Percentiles rank a stretch among this genome's conserved stretches.
Evolutionary conservation across 164 flowering plant genomes (phyloP).

Genomic region (Liriodendron chinense): DNA sequence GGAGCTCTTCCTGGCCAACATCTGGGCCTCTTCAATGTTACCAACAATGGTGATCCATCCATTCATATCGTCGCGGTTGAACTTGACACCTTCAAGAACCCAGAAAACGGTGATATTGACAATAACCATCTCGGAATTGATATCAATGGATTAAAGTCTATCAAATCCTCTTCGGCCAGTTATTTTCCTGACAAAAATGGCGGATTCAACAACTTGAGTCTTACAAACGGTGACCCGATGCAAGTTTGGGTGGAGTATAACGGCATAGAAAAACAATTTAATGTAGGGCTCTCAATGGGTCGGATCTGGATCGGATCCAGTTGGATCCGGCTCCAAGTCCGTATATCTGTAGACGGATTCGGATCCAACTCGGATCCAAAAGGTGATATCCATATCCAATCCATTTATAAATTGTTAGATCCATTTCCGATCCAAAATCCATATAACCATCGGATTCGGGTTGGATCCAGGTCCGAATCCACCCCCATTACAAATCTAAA

Average conservation of each 20-base stretch:
- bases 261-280: not conserved
- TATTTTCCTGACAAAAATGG: not conserved
- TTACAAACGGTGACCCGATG: not conserved
- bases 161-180: not conserved
- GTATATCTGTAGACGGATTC: too few species aligned
- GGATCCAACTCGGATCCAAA: too few species aligned
- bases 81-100: slow-evolving; percentile 1
- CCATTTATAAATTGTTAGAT: too few species aligned
- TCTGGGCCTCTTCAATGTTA: slow-evolving; percentile 4
- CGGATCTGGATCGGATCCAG: too few species aligned
- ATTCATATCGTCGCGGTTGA: slow-evolving; percentile 3
- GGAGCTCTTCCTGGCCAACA: not conserved
- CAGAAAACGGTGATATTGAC: not conserved
- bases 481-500: too few species aligned
- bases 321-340: too few species aligned
- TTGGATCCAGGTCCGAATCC: too few species aligned
- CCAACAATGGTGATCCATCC: not conserved
- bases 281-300: too few species aligned
- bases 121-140: too few species aligned
- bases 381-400: too few species aligned
- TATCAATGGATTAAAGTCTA: not conserved
- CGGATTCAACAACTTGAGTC: not conserved
- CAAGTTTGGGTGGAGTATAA: slow-evolving; percentile 1
- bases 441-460: too few species aligned
- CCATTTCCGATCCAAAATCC: too few species aligned